Evolutionary conservation across 2,329 filamentous ascomycete genomes (phyloP).

Genomic region (Drechslerella coelobrocha): DNA sequence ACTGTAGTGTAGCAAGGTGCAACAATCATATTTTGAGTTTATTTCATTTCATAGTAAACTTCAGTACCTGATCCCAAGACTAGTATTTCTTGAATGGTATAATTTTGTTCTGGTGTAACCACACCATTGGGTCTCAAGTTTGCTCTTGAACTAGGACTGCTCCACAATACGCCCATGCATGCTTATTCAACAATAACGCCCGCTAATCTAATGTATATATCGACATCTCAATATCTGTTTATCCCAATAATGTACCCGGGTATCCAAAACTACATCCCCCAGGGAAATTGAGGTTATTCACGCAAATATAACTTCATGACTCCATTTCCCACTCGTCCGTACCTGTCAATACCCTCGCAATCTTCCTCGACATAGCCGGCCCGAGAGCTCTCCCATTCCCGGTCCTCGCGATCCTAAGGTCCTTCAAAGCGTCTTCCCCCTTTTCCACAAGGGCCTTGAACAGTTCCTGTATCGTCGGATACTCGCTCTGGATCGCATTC

Average conservation of each 20-base stretch:
- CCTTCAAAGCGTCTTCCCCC: slow-evolving; percentile 70
- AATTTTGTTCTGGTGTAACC: too few relatives aligned
- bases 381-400: slow-evolving; percentile 66
- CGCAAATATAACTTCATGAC: slow-evolving; percentile 10
- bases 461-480: slow-evolving; percentile 66
- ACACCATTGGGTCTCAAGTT: too few relatives aligned
- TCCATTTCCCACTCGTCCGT: slow-evolving; percentile 58
- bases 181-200: background rate
- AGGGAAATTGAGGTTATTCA: background rate
- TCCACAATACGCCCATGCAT: background rate
- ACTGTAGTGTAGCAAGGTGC: slow-evolving; percentile 7
- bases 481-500: slow-evolving; percentile 70
- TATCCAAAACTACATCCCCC: background rate
- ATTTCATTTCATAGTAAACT: background rate
- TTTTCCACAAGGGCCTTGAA: slow-evolving; percentile 66
- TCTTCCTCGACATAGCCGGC: slow-evolving; percentile 66
- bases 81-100: background rate
- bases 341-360: slow-evolving; percentile 69
- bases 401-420: slow-evolving; percentile 64
- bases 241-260: background rate
- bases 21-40: background rate
- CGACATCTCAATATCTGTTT: too few relatives aligned
- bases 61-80: too few relatives aligned
- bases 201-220: background rate
- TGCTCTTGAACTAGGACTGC: too few relatives aligned